A percentile compares a stretch with the other conserved stretches of the same genome.
These are phyloP conservation scores for Phytophthora pistaciae DNA, from an alignment of 352 stramenopile genomes.

Conservation along the genomic window DNA sequence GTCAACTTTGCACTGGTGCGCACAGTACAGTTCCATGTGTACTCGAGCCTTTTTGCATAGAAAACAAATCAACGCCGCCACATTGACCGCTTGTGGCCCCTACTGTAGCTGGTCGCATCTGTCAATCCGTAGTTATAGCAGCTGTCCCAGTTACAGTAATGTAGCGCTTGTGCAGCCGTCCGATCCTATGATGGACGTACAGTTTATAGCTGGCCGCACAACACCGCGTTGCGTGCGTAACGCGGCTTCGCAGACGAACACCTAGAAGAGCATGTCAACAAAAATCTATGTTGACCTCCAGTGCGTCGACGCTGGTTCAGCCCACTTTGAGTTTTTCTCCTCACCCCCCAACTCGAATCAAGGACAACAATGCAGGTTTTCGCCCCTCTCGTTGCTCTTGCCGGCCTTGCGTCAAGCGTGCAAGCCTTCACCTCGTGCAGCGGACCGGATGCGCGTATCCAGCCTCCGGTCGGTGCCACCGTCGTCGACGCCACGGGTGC, in stretches of 20 bases:
- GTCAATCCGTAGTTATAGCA: not conserved
- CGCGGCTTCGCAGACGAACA: not conserved
- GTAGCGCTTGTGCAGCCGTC: not conserved
- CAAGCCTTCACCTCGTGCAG: not conserved
- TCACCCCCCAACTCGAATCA: not conserved
- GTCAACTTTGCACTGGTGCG: too few relatives aligned
- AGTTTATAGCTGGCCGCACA: not conserved
- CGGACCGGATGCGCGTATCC: not conserved
- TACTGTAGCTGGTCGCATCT: not conserved
- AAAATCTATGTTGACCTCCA: not conserved
- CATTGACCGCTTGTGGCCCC: not conserved
- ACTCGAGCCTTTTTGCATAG: not conserved
- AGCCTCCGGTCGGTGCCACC: not conserved
- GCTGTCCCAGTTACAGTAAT: not conserved
- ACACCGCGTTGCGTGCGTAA: not conserved
- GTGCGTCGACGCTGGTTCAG: not conserved
- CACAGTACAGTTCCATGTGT: not conserved
- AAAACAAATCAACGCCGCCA: not conserved
- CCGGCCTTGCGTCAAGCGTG: not conserved
- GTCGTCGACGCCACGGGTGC: not conserved
- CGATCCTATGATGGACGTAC: not conserved
- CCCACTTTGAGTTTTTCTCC: not conserved
- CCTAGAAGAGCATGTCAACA: not conserved
- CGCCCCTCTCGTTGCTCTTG: not conserved
- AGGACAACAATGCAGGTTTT: not conserved